Percentiles rank a stretch among this genome's conserved stretches.
These are phyloP conservation scores for Populus simonii DNA, from an alignment of 345 rosid species.

Conservation along the genomic window DNA sequence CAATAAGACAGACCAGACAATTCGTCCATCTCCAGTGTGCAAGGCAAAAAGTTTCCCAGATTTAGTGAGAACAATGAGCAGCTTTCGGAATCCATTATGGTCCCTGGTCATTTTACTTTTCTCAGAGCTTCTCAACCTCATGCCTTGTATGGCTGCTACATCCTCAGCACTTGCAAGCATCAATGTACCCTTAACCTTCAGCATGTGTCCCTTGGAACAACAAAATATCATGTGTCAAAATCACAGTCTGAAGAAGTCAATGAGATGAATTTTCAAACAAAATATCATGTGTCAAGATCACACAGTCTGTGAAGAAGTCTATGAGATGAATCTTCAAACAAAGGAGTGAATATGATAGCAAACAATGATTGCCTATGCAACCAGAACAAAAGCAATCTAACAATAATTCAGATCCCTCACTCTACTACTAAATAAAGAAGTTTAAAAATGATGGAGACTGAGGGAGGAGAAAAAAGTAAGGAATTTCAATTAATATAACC, in stretches of 20 bases:
- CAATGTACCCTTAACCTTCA: constrained; percentile 89
- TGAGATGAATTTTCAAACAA: not conserved
- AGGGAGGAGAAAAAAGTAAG: not conserved
- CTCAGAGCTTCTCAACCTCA: constrained; percentile 83
- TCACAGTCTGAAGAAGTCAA: constrained; percentile 1
- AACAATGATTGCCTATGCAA: not conserved
- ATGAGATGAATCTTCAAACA: not conserved
- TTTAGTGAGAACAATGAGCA: constrained; percentile 76
- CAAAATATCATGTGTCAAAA: constrained; percentile 25
- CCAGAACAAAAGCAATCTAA: not conserved
- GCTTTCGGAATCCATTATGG: constrained; percentile 95
- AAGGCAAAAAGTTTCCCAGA: constrained; percentile 86
- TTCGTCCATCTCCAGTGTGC: constrained; percentile 93
- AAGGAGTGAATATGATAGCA: not conserved
- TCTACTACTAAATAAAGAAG: not conserved
- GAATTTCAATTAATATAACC: not conserved
- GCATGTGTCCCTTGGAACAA: constrained; percentile 68
- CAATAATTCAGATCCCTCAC: not conserved
- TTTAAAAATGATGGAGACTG: not conserved
- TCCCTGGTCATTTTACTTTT: constrained; percentile 95
- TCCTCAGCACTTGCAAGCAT: constrained; percentile 97
- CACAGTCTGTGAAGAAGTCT: not conserved
- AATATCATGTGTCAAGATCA: too few species aligned
- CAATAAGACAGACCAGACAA: constrained; percentile 86
- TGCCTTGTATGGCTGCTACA: constrained; percentile 72